phyloP scores from a whole-genome alignment of 768 basidiomycete genomes.

The Lentinula aciculospora region DNA sequence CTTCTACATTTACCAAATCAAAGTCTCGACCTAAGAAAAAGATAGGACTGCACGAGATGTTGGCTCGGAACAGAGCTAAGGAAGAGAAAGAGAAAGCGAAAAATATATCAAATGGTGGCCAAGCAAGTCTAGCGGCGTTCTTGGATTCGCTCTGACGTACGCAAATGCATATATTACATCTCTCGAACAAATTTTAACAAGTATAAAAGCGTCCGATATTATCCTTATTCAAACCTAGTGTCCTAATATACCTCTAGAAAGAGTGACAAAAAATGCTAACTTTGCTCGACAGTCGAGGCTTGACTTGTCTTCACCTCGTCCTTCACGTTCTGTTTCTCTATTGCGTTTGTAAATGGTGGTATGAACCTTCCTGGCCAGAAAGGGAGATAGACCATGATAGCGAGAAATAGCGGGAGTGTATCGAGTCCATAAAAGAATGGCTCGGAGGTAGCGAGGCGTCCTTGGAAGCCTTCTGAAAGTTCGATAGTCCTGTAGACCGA shows the following conservation, averaged over 20 bases:
- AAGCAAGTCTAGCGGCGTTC: constrained; percentile 47
- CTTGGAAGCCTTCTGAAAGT: constrained; percentile 45
- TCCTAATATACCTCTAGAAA: not conserved
- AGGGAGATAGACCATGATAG: constrained; percentile 46
- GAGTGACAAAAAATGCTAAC: not conserved
- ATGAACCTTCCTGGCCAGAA: constrained; percentile 68
- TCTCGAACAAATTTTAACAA: not conserved
- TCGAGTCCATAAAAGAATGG: constrained; percentile 63
- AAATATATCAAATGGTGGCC: constrained; percentile 17
- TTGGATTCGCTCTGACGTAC: constrained; percentile 19
- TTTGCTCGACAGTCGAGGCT: not conserved
- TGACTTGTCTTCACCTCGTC: constrained; percentile 10
- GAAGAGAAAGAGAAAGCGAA: constrained; percentile 33
- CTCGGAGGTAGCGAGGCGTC: constrained; percentile 53
- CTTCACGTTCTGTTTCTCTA: constrained; percentile 5
- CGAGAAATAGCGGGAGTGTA: constrained; percentile 59
- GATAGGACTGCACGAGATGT: constrained; percentile 54
- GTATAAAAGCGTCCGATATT: not conserved
- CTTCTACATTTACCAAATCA: not conserved
- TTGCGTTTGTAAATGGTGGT: not conserved
- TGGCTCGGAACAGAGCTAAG: constrained; percentile 51
- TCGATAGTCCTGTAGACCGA: constrained; percentile 45
- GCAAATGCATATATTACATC: constrained; percentile 7
- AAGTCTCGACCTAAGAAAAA: constrained; percentile 48
- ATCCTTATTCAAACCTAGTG: not conserved